Evolutionary conservation across 1,284 basidiomycete genomes (phyloP).

Genomic region (Cutaneotrichosporon mucoides): DNA sequence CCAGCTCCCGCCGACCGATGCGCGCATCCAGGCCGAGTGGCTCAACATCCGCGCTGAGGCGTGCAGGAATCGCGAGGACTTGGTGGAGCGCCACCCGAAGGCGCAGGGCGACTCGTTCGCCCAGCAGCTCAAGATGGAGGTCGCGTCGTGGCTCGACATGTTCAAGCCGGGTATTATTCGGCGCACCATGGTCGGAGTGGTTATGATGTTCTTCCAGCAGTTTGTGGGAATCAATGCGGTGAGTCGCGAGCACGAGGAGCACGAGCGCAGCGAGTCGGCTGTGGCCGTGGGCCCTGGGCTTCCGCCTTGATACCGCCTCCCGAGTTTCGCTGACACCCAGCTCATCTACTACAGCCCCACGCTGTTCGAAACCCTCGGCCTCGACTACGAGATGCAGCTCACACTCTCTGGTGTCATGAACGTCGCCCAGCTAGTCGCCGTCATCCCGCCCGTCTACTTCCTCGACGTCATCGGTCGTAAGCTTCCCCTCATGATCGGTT

Average conservation of each 20-base stretch:
- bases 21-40: constrained; percentile 41
- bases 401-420: constrained; percentile 44
- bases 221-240: constrained; percentile 31
- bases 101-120: constrained; percentile 11
- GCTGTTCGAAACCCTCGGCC: constrained; percentile 41
- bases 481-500: constrained; percentile 30
- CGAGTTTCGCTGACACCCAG: no score
- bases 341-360: constrained; percentile 36
- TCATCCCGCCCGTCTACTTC: constrained; percentile 35
- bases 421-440: constrained; percentile 40
- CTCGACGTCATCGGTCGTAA: constrained; percentile 46
- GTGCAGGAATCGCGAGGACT: constrained; percentile 19
- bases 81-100: constrained; percentile 17
- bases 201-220: constrained; percentile 37
- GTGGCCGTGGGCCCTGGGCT: no score
- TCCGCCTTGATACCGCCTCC: no score
- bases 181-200: constrained; percentile 22
- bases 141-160: constrained; percentile 25
- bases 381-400: constrained; percentile 30
- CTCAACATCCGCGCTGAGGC: constrained; percentile 41
- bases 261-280: no score
- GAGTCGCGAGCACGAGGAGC: no score
- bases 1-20: constrained; percentile 28
- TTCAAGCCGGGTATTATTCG: constrained; percentile 22
- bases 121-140: constrained; percentile 22